Conservation (phyloP, 2,329 filamentous ascomycete species). For the Madurella fahalii region DNA sequence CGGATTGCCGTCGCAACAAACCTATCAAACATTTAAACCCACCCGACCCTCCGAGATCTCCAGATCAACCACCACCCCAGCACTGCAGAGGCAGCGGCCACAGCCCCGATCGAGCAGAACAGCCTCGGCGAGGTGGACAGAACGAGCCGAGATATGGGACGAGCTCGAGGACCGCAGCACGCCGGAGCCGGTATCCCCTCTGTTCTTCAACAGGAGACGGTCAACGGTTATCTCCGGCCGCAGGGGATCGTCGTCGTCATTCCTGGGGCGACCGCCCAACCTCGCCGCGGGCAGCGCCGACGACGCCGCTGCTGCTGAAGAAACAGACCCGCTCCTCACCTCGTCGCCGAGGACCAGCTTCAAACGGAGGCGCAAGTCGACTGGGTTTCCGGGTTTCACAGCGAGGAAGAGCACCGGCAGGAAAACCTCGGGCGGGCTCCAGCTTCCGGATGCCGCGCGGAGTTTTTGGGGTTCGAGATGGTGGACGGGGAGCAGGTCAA, state of each 20-base stretch:
- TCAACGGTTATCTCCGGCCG: conserved; percentile 47
- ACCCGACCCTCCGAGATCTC: conserved; percentile 31
- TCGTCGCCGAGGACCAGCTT: conserved; percentile 30
- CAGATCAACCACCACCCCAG: conserved; percentile 29
- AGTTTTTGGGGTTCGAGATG: conserved; percentile 54
- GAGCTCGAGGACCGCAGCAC: conserved; percentile 73
- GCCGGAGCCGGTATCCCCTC: conserved; percentile 34
- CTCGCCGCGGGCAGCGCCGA: conserved; percentile 9
- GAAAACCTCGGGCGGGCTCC: conserved; percentile 38
- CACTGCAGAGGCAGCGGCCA: conserved; percentile 37
- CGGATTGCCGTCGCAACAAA: conserved; percentile 20
- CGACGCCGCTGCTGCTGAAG: conserved; percentile 19
- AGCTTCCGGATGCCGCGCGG: conserved; percentile 49
- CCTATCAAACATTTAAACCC: conserved; percentile 48
- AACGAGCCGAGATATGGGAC: conserved; percentile 80
- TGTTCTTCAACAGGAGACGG: conserved; percentile 36
- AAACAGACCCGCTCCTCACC: conserved; percentile 17
- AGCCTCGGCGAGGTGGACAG: conserved; percentile 53
- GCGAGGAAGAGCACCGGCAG: conserved; percentile 45
- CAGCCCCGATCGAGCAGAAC: conserved; percentile 19
- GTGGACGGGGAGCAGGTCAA: conserved; percentile 38
- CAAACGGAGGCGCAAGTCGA: conserved; percentile 53
- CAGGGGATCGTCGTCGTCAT: conserved; percentile 36
- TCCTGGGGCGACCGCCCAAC: conserved; percentile 34
- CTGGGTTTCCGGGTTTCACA: conserved; percentile 58